These are phyloP conservation scores for Neurospora sp. DNA, from an alignment of 495 filamentous ascomycete species.

Conservation along the genomic window DNA sequence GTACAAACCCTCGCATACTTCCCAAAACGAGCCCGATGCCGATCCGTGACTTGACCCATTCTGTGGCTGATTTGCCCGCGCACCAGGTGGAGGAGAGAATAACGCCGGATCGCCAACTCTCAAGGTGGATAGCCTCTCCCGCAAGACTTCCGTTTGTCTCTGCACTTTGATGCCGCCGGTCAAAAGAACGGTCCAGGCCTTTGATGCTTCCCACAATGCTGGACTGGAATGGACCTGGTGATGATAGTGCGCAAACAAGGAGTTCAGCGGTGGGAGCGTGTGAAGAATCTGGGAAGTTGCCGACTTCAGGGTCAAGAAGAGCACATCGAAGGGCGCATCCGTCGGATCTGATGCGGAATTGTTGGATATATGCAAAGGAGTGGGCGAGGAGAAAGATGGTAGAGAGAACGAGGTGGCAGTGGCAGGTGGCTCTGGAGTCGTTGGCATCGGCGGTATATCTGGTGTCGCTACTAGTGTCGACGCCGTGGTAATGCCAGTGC, in stretches of 20 bases:
- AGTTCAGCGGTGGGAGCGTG: constrained; percentile 50
- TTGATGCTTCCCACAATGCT: constrained; percentile 33
- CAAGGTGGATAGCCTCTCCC: constrained; percentile 53
- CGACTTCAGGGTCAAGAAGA: constrained; percentile 56
- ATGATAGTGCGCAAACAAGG: constrained; percentile 44
- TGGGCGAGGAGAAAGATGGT: neutral
- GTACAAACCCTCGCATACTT: constrained; percentile 61
- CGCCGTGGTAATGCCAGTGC: neutral
- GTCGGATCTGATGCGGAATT: constrained; percentile 47
- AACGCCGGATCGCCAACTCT: constrained; percentile 67
- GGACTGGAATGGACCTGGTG: constrained; percentile 25
- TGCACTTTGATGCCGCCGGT: constrained; percentile 47
- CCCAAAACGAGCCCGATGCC: constrained; percentile 64
- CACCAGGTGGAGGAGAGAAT: neutral
- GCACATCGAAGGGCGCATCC: constrained; percentile 64
- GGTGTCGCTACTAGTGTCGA: neutral
- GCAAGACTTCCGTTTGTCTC: constrained; percentile 50
- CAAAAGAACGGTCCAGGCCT: constrained; percentile 54
- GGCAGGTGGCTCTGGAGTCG: neutral
- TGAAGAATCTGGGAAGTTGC: constrained; percentile 53
- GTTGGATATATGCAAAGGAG: constrained; percentile 3
- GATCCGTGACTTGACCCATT: constrained; percentile 24
- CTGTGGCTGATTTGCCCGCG: neutral
- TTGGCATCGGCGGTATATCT: neutral
- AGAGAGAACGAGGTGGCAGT: neutral